A percentile compares a stretch with the other conserved stretches of the same genome.
phyloP scores from a whole-genome alignment of 805 yeast species.

The Kodamaea kakaduensis region DNA sequence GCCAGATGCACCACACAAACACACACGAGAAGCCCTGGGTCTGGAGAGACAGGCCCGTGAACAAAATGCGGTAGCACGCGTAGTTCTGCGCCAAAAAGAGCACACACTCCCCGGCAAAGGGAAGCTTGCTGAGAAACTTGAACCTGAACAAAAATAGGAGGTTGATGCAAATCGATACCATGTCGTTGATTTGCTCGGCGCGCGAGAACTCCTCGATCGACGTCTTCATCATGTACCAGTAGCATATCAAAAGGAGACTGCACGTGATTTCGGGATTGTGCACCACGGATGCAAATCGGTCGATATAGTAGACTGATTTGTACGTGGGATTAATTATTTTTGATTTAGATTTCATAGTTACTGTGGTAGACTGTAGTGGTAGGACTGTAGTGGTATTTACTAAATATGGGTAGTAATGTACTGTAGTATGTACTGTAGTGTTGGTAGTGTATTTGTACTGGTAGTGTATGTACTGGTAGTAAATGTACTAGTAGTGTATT shows the following conservation, averaged over 20 bases:
- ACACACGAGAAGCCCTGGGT: constrained; percentile 9
- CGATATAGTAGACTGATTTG: constrained; percentile 1
- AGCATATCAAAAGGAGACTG: constrained; percentile 1
- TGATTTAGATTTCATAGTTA: background rate
- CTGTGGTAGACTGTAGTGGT: too few relatives aligned
- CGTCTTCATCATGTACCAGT: constrained; percentile 2
- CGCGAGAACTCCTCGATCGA: background rate
- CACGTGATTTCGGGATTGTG: constrained; percentile 4
- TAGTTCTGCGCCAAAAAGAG: constrained; percentile 21
- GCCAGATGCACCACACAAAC: constrained; percentile 14
- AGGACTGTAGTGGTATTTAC: too few relatives aligned
- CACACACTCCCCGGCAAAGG: constrained; percentile 16
- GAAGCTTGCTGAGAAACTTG: constrained; percentile 11
- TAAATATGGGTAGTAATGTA: too few relatives aligned
- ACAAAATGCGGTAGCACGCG: constrained; percentile 15
- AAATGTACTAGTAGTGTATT: too few relatives aligned
- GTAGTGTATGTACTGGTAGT: too few relatives aligned
- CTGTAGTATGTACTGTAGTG: too few relatives aligned
- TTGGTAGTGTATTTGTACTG: too few relatives aligned
- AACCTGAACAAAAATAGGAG: constrained; percentile 28
- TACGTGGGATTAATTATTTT: background rate
- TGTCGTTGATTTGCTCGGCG: constrained; percentile 15
- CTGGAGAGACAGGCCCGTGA: constrained; percentile 9
- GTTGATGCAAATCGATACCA: constrained; percentile 25
- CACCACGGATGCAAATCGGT: background rate